A percentile compares a stretch with the other conserved stretches of the same genome.
Conservation (phyloP, 1,284 basidiomycete species). For the Wallemia mellicola region DNA sequence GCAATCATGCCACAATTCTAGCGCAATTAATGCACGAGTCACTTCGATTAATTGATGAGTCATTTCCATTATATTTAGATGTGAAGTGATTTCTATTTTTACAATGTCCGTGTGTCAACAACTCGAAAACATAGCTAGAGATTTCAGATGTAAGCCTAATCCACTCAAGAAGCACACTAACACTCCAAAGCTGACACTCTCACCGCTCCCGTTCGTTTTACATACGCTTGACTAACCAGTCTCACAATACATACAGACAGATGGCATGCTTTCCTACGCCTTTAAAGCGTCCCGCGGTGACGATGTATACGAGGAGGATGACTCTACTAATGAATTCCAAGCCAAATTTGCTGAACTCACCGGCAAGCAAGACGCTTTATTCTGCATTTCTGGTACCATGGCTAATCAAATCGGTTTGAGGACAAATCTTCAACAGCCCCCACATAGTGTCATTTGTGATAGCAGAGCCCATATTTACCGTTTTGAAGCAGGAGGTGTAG, state of each 20-base stretch:
- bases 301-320: conserved; percentile 21
- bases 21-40: too few species aligned
- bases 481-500: not conserved
- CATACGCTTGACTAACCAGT: too few species aligned
- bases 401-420: conserved; percentile 64
- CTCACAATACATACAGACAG: conserved; percentile 16
- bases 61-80: too few species aligned
- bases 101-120: too few species aligned
- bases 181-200: too few species aligned
- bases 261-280: conserved; percentile 20
- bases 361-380: conserved; percentile 62
- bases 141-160: too few species aligned
- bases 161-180: too few species aligned
- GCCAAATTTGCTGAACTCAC: conserved; percentile 46
- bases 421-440: conserved; percentile 64
- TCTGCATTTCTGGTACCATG: conserved; percentile 65
- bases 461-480: conserved; percentile 30
- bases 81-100: too few species aligned
- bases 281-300: conserved; percentile 22
- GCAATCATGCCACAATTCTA: too few species aligned
- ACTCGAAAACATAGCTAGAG: too few species aligned
- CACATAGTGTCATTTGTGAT: conserved; percentile 49
- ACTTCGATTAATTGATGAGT: too few species aligned
- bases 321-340: conserved; percentile 34
- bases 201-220: too few species aligned